Percentiles rank a stretch among this genome's conserved stretches.
Conservation (phyloP, 768 basidiomycete species). For the Hydnomerulius pinastri region DNA sequence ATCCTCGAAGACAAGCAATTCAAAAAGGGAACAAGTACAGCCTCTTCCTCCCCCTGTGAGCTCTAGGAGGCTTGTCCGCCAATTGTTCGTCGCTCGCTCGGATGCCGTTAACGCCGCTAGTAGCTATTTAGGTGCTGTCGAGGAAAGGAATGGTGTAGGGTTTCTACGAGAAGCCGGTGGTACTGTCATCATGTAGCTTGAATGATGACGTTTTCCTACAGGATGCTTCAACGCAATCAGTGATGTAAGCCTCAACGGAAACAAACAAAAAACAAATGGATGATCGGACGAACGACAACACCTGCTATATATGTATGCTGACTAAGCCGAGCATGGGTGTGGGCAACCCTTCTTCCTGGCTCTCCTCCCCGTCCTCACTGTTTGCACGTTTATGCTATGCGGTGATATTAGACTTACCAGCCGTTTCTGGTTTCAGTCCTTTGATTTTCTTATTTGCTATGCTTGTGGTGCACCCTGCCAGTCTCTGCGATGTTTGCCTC, state of each 20-base stretch:
- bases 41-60: conserved; percentile 14
- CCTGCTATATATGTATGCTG: conserved; percentile 21
- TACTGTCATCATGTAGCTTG: not conserved
- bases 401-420: conserved; percentile 31
- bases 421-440: conserved; percentile 26
- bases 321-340: conserved; percentile 19
- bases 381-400: conserved; percentile 36
- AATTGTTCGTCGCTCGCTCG: conserved; percentile 35
- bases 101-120: conserved; percentile 18
- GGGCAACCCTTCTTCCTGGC: conserved; percentile 23
- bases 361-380: conserved; percentile 15
- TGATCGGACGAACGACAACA: conserved; percentile 13
- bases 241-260: not conserved
- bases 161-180: not conserved
- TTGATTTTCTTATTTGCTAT: conserved; percentile 35
- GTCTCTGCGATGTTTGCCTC: conserved; percentile 76
- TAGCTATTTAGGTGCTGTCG: not conserved
- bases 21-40: not conserved
- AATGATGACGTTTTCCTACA: not conserved
- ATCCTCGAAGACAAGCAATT: not conserved
- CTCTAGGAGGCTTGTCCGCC: conserved; percentile 29
- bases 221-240: not conserved
- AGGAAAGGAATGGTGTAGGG: not conserved
- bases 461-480: conserved; percentile 69
- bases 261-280: not conserved